These are phyloP conservation scores for Fusarium graminum DNA, from an alignment of 2,329 filamentous ascomycete genomes.

Conservation along the genomic window DNA sequence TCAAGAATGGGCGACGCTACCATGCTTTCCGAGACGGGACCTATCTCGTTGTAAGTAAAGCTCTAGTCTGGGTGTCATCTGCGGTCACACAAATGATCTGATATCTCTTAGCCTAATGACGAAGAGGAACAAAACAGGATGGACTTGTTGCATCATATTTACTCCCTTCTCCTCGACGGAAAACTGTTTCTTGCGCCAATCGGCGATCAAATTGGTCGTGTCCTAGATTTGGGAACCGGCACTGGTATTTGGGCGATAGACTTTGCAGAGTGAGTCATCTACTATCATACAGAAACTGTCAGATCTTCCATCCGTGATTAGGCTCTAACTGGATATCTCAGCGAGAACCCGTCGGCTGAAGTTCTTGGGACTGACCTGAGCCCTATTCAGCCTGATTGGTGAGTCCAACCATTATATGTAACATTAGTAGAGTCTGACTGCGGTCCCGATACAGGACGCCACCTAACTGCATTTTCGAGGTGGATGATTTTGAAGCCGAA, in stretches of 20 bases:
- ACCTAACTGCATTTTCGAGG: constrained; percentile 21
- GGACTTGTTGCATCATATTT: constrained; percentile 26
- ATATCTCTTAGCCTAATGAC: constrained; percentile 12
- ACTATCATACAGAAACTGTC: too few relatives aligned
- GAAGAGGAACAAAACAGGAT: constrained; percentile 25
- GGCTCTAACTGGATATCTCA: too few relatives aligned
- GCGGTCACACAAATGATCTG: not conserved
- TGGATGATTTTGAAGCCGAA: constrained; percentile 20
- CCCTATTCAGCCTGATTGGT: constrained; percentile 32
- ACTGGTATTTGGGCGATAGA: constrained; percentile 1
- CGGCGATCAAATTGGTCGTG: constrained; percentile 1
- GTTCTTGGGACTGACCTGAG: constrained; percentile 31
- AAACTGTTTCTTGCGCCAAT: constrained; percentile 11
- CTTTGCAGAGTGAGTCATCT: constrained; percentile 16
- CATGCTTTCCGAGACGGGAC: constrained; percentile 3
- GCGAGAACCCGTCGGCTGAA: constrained; percentile 11
- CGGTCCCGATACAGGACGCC: constrained; percentile 1
- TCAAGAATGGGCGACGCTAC: constrained; percentile 5
- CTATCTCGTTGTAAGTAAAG: constrained; percentile 2
- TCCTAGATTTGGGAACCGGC: constrained; percentile 20
- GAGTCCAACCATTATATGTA: not conserved
- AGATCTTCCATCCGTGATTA: too few relatives aligned
- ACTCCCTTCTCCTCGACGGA: constrained; percentile 11
- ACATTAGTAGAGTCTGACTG: not conserved
- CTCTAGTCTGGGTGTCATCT: not conserved